Conservation (phyloP, 163 green algal genomes). For the Scenedesmus sp. region DNA sequence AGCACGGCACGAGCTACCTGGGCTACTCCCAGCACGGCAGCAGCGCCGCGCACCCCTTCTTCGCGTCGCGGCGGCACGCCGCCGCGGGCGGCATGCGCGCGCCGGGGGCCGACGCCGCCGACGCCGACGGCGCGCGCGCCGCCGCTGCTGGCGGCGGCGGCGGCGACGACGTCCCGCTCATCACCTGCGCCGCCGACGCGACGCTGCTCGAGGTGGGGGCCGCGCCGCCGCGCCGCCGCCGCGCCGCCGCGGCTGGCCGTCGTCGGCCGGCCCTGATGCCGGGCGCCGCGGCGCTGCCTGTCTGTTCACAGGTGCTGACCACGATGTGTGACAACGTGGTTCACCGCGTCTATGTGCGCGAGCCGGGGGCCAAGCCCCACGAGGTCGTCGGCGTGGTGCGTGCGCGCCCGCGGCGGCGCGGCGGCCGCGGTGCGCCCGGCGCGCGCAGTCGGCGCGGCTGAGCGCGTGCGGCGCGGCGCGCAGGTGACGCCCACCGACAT, state of each 20-base stretch:
- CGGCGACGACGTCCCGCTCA: constrained; percentile 31
- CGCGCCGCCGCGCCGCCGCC: too few relatives aligned
- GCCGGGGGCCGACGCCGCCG: constrained; percentile 18
- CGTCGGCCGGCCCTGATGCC: too few relatives aligned
- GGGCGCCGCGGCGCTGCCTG: too few relatives aligned
- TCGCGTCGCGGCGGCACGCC: constrained; percentile 34
- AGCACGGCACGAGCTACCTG: constrained; percentile 79
- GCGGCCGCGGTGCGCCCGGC: too few relatives aligned
- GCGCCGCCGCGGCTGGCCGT: too few relatives aligned
- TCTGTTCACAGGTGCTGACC: constrained; percentile 37
- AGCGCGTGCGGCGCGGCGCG: too few relatives aligned
- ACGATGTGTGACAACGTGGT: constrained; percentile 32
- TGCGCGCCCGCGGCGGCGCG: too few relatives aligned
- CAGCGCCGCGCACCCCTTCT: constrained; percentile 51
- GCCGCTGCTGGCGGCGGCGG: not conserved
- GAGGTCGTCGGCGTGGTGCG: constrained; percentile 43
- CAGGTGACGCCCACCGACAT: constrained; percentile 63
- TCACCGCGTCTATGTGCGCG: constrained; percentile 53
- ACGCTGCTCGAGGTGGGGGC: constrained; percentile 17
- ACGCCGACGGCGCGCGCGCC: not conserved
- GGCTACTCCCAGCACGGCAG: constrained; percentile 61
- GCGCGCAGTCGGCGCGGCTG: too few relatives aligned
- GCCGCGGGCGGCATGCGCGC: not conserved
- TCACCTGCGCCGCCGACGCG: constrained; percentile 13
- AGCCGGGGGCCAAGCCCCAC: not conserved